Evolutionary conservation across 2,329 filamentous ascomycete genomes (phyloP).

Genomic region (Metarhizium album): DNA sequence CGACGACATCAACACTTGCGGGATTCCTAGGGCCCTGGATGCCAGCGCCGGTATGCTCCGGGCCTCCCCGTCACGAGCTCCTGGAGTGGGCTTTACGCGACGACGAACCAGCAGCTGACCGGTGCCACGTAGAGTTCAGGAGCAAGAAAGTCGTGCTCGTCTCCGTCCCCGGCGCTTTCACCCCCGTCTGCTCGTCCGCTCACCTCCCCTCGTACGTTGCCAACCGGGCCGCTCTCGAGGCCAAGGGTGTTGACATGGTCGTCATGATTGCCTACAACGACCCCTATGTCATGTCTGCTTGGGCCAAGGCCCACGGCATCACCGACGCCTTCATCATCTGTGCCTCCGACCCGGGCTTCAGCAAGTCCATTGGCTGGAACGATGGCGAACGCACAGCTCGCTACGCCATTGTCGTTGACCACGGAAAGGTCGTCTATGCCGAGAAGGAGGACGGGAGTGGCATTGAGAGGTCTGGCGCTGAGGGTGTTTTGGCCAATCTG

Average conservation of each 20-base stretch:
- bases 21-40: conserved; percentile 65
- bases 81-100: not conserved
- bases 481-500: conserved; percentile 43
- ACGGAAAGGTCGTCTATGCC: conserved; percentile 75
- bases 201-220: conserved; percentile 75
- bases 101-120: conserved; percentile 1
- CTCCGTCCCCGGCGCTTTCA: conserved; percentile 63
- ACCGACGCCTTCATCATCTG: conserved; percentile 64
- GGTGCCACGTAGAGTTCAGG: conserved; percentile 35
- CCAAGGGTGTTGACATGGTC: conserved; percentile 74
- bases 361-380: conserved; percentile 67
- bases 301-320: conserved; percentile 79
- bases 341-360: conserved; percentile 65
- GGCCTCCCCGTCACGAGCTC: not conserved
- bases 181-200: conserved; percentile 70
- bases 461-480: conserved; percentile 39
- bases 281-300: conserved; percentile 76
- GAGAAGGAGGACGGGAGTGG: conserved; percentile 53
- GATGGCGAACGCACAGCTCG: conserved; percentile 63
- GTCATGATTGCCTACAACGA: conserved; percentile 80
- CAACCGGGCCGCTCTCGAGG: conserved; percentile 58
- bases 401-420: conserved; percentile 71
- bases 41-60: conserved; percentile 61
- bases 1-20: conserved; percentile 66
- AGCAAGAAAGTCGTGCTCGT: conserved; percentile 47